Percentiles rank a stretch among this genome's conserved stretches.
These are phyloP conservation scores for Cryptococcus sp. DNA, from an alignment of 1,284 basidiomycete species.

Conservation along the genomic window DNA sequence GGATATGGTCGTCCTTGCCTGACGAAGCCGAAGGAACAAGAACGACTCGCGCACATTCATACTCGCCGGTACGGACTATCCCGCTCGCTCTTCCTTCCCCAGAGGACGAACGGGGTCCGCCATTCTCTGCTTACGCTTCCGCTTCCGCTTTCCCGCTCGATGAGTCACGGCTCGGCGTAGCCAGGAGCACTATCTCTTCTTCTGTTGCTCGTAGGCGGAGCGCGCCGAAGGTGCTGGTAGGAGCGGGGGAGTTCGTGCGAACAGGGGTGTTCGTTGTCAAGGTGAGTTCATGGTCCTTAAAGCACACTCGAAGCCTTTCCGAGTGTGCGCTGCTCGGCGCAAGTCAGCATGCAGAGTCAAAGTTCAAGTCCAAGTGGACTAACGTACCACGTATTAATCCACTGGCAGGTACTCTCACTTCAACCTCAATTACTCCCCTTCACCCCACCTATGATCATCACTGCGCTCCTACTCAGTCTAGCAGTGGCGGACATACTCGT, in stretches of 20 bases:
- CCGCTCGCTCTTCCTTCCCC: slow-evolving; percentile 24
- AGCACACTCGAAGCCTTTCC: too few species aligned
- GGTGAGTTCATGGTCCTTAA: slow-evolving; percentile 7
- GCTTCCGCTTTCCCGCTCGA: background rate
- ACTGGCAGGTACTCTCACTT: slow-evolving; percentile 22
- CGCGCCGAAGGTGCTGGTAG: background rate
- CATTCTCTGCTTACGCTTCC: background rate
- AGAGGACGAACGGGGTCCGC: background rate
- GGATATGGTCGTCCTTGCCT: too few species aligned
- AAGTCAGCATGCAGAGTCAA: background rate
- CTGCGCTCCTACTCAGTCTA: slow-evolving; percentile 17
- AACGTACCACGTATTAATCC: too few species aligned
- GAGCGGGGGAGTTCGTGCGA: background rate
- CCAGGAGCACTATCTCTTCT: background rate
- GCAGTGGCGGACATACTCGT: slow-evolving; percentile 15
- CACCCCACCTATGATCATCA: slow-evolving; percentile 6
- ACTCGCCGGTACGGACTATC: slow-evolving; percentile 16
- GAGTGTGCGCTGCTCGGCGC: too few species aligned
- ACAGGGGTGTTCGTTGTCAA: slow-evolving; percentile 18
- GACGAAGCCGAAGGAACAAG: too few species aligned
- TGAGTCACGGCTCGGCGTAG: background rate
- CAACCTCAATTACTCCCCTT: slow-evolving; percentile 20
- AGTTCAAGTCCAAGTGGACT: background rate
- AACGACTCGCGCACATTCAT: background rate
- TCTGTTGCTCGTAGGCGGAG: background rate